phyloP scores from a whole-genome alignment of 2,329 filamentous ascomycete genomes.

The Calcarisporium arbuscula region DNA sequence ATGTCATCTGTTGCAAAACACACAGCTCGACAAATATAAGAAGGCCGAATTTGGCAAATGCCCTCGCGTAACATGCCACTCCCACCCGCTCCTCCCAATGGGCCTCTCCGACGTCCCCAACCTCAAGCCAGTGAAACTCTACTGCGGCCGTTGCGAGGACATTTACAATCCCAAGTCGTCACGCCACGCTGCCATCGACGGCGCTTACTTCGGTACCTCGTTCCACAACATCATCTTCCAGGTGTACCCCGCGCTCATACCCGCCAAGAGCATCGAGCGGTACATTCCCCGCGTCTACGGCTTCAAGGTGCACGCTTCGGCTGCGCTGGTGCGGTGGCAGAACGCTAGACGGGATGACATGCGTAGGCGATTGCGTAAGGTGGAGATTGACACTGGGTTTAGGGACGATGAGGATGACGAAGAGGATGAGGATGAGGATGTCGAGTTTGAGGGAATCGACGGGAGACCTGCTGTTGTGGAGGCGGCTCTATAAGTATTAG shows the following conservation, averaged over 20 bases:
- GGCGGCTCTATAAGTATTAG: too few relatives aligned
- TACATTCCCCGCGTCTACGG: constrained; percentile 91
- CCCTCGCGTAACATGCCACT: constrained; percentile 89
- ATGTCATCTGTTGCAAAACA: neutral
- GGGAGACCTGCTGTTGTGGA: constrained; percentile 21
- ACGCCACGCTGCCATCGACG: constrained; percentile 89
- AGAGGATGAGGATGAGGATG: constrained; percentile 50
- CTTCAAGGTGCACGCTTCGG: constrained; percentile 88
- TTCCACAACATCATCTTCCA: constrained; percentile 99
- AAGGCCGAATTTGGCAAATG: constrained; percentile 98
- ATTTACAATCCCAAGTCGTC: constrained; percentile 98
- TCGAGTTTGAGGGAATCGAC: constrained; percentile 32
- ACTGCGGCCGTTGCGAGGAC: constrained; percentile 95
- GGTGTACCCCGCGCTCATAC: constrained; percentile 87
- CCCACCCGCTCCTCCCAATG: constrained; percentile 89
- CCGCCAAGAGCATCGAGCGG: constrained; percentile 75
- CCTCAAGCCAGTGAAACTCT: constrained; percentile 88
- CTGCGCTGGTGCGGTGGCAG: constrained; percentile 88
- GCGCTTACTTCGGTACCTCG: constrained; percentile 94
- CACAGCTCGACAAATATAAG: constrained; percentile 95
- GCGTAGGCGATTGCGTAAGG: constrained; percentile 64
- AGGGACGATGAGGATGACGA: constrained; percentile 59
- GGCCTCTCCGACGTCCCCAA: constrained; percentile 86
- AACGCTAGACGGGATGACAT: constrained; percentile 73
- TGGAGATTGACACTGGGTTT: constrained; percentile 74